Conservation (phyloP, 2,329 filamentous ascomycete genomes). For the Pyrenophora seminiperda region DNA sequence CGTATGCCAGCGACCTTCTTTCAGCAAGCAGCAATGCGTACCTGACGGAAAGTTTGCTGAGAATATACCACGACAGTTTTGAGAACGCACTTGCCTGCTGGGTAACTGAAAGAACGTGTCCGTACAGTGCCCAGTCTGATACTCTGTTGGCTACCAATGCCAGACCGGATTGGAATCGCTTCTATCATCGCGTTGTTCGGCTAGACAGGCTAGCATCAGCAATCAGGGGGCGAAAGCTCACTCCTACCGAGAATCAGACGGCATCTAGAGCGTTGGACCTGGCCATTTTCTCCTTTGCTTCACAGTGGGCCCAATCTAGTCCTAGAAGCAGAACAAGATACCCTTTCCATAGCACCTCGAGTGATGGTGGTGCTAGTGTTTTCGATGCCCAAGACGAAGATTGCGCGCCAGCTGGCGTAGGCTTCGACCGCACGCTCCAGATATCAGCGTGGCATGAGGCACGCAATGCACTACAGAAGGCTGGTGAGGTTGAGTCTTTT, state of each 20-base stretch:
- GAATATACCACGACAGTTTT: conserved; percentile 61
- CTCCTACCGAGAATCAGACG: conserved; percentile 50
- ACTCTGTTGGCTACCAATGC: conserved; percentile 39
- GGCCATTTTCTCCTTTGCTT: conserved; percentile 59
- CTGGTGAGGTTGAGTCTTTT: conserved; percentile 52
- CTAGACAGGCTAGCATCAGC: conserved; percentile 54
- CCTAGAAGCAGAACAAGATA: conserved; percentile 36
- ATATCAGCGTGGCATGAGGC: conserved; percentile 52
- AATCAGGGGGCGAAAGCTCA: conserved; percentile 51
- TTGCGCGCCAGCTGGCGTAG: conserved; percentile 1
- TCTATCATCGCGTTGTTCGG: conserved; percentile 57
- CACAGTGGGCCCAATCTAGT: conserved; percentile 54
- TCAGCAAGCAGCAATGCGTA: conserved; percentile 46
- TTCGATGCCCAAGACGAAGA: conserved; percentile 14
- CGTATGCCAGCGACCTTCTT: conserved; percentile 37
- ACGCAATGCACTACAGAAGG: conserved; percentile 46
- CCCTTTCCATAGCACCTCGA: conserved; percentile 29
- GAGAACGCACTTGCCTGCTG: conserved; percentile 61
- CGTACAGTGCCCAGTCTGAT: conserved; percentile 50
- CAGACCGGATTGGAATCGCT: conserved; percentile 56
- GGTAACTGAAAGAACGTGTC: conserved; percentile 60
- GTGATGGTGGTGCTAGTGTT: conserved; percentile 12
- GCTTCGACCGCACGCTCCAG: conserved; percentile 49
- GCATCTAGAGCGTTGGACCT: conserved; percentile 56
- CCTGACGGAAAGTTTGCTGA: conserved; percentile 53